Percentiles rank a stretch among this genome's conserved stretches.
Evolutionary conservation across 2,329 filamentous ascomycete genomes (phyloP).

Genomic region (Colletotrichum sp.): DNA sequence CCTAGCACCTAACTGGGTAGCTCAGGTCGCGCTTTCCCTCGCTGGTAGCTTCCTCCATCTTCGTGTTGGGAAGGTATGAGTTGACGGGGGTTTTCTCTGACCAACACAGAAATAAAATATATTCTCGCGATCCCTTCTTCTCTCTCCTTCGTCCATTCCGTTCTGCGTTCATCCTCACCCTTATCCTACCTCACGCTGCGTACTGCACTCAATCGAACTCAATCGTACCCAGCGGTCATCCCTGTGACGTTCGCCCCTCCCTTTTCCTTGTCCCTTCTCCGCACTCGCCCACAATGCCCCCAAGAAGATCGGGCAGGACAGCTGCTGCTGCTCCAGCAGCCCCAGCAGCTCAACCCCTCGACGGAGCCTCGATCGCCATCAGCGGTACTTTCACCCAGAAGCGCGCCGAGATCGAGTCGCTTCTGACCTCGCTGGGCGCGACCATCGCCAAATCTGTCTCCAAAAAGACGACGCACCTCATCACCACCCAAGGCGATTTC

Average conservation of each 20-base stretch:
- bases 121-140: neutral
- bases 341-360: slow-evolving; percentile 38
- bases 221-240: neutral
- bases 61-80: neutral
- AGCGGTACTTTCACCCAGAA: slow-evolving; percentile 64
- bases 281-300: slow-evolving; percentile 14
- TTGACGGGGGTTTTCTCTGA: neutral
- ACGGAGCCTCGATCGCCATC: slow-evolving; percentile 57
- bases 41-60: neutral
- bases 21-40: neutral
- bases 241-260: neutral
- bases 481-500: slow-evolving; percentile 60
- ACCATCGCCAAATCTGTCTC: slow-evolving; percentile 51
- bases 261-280: neutral
- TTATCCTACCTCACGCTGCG: neutral
- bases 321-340: neutral
- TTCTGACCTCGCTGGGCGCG: slow-evolving; percentile 56
- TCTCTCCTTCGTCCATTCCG: neutral
- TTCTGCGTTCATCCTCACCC: neutral
- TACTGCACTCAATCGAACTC: neutral
- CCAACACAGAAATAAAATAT: neutral
- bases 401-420: slow-evolving; percentile 53
- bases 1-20: neutral
- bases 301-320: slow-evolving; percentile 12
- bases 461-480: slow-evolving; percentile 58